These are phyloP conservation scores for Arthrinium phaeospermum DNA, from an alignment of 2,329 filamentous ascomycete genomes.

Conservation along the genomic window DNA sequence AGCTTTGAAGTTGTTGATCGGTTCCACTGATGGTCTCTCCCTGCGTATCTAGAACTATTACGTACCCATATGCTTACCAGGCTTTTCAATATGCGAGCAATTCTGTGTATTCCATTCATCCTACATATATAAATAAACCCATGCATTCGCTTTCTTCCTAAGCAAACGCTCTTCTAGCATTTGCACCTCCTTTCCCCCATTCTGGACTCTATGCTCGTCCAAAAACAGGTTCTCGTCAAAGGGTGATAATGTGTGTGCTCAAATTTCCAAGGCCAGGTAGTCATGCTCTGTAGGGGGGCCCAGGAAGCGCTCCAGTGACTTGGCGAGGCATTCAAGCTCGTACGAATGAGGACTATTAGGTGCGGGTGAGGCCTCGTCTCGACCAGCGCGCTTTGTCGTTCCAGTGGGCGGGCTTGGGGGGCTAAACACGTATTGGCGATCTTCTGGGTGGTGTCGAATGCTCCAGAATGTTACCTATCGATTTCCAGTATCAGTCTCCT, in stretches of 20 bases:
- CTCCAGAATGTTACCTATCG: slow-evolving; percentile 5
- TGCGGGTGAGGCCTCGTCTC: neutral
- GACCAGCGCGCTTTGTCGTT: neutral
- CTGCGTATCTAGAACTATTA: neutral
- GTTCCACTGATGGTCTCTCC: neutral
- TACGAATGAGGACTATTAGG: no score
- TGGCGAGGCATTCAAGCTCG: neutral
- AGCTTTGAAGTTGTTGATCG: neutral
- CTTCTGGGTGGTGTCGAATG: neutral
- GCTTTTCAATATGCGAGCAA: neutral
- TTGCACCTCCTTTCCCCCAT: neutral
- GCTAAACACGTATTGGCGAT: neutral
- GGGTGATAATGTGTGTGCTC: neutral
- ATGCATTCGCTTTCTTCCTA: neutral
- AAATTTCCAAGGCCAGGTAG: neutral
- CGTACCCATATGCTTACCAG: neutral
- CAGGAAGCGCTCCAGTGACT: slow-evolving; percentile 16
- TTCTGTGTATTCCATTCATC: neutral
- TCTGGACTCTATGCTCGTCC: neutral
- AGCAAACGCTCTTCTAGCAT: neutral
- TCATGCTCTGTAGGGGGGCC: neutral
- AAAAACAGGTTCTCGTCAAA: neutral
- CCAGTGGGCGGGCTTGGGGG: no score
- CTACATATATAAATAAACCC: neutral
- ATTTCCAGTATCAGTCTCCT: neutral